Evolutionary conservation across 2,329 filamentous ascomycete species (phyloP), one percentile per base, ranked within the genome.

Genomic region (Aspergillus proliferans): DNA sequence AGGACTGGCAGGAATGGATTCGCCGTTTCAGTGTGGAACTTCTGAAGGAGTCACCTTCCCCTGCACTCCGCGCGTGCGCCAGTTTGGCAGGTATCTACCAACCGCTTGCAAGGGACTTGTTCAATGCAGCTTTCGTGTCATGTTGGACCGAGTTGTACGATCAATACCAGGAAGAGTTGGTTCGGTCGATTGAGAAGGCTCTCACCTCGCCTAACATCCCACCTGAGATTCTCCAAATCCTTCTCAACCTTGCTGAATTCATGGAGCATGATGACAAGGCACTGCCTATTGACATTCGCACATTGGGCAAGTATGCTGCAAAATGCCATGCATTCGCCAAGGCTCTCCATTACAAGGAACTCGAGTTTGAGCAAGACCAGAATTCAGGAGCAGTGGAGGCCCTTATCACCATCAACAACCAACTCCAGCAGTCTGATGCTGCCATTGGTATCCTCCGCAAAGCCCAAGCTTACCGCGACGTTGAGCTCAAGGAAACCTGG

Each of bases 211-310:
- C 92, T 46, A 92, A 96, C 59, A 94, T 98, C 10, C 92, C 93
- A 0, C 93, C 94, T 0, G 94, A 98, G 68, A 86, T 98, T 56
- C 76, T 98, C 7, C 92, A 95, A 52, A 86, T 96, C 45, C 77
- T 98, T 24, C 82, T 98, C 44, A 98, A 98, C 63, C 79, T 98
- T 45, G 93, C 93, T 19, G 93, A 98, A 66, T 98, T 98, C 68
- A 98, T 98, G 93, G 93, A 98, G 66, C 93, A 98, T 63, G 94
- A 98, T 60, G 93, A 98, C 68, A 98, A 98, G 69, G 92, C 94
- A 12, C 76, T 98, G 46, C 93, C 93, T 1, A 98, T 98, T 54
- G 93, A 98, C 64, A 96, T 98, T 55, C 80, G 93, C 45, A 90
- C 93, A 8, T 79, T 98, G 10, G 94, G 93, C 26, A 87, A 92